Conservation (phyloP, 2,329 filamentous ascomycete genomes). For the Cladorrhinum sp. region DNA sequence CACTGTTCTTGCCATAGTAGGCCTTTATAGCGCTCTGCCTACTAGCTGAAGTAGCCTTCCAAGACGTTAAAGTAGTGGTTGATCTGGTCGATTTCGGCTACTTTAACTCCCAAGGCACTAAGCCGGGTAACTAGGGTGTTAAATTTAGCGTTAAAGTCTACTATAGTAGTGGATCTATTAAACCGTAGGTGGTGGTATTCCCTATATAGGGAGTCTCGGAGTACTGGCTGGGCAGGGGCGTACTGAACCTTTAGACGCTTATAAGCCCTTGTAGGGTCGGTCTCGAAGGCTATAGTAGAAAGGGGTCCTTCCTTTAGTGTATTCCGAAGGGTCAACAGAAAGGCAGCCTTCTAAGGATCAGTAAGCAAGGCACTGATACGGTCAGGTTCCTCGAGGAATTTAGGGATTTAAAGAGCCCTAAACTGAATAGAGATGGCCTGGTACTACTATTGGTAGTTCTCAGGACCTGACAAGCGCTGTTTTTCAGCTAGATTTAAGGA, state of each 20-base stretch:
- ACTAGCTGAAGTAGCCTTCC: neutral
- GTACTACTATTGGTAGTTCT: neutral
- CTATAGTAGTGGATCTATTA: no score
- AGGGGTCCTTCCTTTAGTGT: neutral
- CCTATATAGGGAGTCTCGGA: conserved; percentile 12
- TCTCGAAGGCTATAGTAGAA: neutral
- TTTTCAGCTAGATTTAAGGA: neutral
- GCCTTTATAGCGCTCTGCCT: neutral
- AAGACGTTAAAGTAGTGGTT: no score
- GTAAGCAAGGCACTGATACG: neutral
- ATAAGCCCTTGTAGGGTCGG: neutral
- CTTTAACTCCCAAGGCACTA: neutral
- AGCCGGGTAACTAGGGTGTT: neutral
- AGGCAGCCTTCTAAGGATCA: neutral
- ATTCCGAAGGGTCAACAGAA: neutral
- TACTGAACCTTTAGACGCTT: neutral
- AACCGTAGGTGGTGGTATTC: no score
- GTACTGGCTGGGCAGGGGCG: neutral
- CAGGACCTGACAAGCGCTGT: neutral
- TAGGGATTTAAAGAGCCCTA: no score
- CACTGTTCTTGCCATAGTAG: neutral
- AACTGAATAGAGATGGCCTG: no score
- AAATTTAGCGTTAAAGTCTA: neutral
- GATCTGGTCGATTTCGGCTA: neutral
- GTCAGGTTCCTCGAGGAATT: no score